Conservation (phyloP, 2,329 filamentous ascomycete species). For the Plectosphaerella sp. region DNA sequence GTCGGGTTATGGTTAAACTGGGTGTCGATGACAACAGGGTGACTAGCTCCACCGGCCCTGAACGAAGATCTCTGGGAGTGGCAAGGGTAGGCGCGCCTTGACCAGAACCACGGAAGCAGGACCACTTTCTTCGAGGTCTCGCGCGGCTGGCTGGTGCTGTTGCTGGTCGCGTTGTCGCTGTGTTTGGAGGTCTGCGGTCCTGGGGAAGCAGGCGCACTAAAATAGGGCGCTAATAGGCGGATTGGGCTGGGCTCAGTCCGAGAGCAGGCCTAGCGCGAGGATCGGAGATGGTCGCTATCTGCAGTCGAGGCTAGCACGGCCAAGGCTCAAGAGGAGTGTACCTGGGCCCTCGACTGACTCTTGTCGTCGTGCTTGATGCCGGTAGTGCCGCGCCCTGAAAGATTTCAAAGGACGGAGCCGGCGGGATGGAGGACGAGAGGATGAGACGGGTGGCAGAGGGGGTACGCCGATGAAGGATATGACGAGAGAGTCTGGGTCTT, state of each 20-base stretch:
- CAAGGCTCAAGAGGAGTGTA: not conserved
- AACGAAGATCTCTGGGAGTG: conserved; percentile 14
- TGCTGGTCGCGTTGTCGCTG: not conserved
- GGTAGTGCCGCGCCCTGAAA: conserved; percentile 1
- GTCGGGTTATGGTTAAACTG: conserved; percentile 16
- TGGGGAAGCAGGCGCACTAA: conserved; percentile 15
- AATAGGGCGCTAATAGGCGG: conserved; percentile 15
- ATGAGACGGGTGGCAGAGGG: conserved; percentile 4
- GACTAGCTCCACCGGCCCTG: conserved; percentile 13
- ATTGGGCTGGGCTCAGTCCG: conserved; percentile 15
- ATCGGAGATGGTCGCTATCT: conserved; percentile 13
- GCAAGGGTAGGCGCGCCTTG: conserved; percentile 14
- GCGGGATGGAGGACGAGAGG: not conserved
- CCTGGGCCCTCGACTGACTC: conserved; percentile 1
- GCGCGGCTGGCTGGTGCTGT: not conserved
- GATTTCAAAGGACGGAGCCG: conserved; percentile 1
- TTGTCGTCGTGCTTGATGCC: not conserved
- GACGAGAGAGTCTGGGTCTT: conserved; percentile 14
- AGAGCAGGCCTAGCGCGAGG: conserved; percentile 11
- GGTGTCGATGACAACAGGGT: conserved; percentile 14
- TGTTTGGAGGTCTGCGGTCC: conserved; percentile 7
- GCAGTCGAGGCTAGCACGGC: conserved; percentile 2
- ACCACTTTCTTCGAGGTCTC: not conserved
- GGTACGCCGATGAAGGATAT: conserved; percentile 14
- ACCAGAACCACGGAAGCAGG: not conserved